Evolutionary conservation across 257 asterid genomes (phyloP).

Genomic region (Nicotiana otophora): DNA sequence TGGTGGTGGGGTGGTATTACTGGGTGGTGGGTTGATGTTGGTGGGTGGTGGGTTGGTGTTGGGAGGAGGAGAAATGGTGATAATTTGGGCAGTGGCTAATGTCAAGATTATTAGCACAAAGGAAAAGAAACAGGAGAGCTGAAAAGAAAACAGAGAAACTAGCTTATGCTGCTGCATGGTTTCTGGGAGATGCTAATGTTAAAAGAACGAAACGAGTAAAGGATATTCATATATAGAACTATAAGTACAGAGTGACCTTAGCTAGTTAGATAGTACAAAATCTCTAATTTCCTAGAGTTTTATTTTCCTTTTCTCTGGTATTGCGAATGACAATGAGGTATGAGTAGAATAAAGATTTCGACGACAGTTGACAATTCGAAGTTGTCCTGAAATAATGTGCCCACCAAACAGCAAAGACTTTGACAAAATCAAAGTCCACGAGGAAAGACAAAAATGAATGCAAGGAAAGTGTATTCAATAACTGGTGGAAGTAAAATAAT

Average conservation of each 20-base stretch:
- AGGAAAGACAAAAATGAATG: neutral
- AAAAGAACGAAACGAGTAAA: too few relatives aligned
- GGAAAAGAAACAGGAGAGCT: neutral
- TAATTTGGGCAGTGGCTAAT: slow-evolving; percentile 16
- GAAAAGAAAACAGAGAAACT: too few relatives aligned
- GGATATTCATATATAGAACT: too few relatives aligned
- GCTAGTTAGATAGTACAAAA: too few relatives aligned
- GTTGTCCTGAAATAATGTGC: neutral
- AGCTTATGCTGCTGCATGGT: too few relatives aligned
- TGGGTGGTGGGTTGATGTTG: slow-evolving; percentile 18
- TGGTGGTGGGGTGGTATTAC: slow-evolving; percentile 18
- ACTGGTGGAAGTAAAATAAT: too few relatives aligned
- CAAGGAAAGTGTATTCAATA: too few relatives aligned
- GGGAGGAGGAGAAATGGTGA: neutral
- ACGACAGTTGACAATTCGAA: neutral
- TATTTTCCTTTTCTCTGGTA: neutral
- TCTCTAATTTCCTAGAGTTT: neutral
- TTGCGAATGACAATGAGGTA: neutral
- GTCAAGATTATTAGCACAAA: slow-evolving; percentile 18
- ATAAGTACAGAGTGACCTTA: too few relatives aligned
- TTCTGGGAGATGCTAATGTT: too few relatives aligned
- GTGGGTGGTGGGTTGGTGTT: slow-evolving; percentile 8
- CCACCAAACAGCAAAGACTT: neutral
- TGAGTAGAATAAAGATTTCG: neutral
- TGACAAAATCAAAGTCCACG: neutral